These are phyloP conservation scores for Imleria badia DNA, from an alignment of 768 basidiomycete species.

Conservation along the genomic window DNA sequence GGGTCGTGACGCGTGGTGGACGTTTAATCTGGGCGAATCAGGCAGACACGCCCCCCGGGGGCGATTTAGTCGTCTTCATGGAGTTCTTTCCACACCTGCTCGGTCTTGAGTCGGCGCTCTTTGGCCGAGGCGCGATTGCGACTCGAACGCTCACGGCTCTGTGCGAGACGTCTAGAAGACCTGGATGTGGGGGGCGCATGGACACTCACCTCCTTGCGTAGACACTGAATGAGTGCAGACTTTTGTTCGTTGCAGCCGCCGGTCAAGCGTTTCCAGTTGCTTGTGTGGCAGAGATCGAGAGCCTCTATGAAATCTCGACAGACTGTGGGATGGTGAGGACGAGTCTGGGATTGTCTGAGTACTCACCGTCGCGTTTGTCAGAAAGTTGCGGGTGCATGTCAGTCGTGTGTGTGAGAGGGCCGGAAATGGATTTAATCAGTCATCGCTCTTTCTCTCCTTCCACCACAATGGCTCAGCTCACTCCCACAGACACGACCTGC, in stretches of 20 bases:
- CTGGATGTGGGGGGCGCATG: neutral
- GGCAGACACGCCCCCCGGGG: neutral
- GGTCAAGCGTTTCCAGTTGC: slow-evolving; percentile 60
- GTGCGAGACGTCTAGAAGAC: slow-evolving; percentile 5
- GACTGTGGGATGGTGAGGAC: slow-evolving; percentile 38
- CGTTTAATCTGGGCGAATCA: neutral
- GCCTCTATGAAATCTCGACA: slow-evolving; percentile 80
- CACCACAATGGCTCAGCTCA: slow-evolving; percentile 41
- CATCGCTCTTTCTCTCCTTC: slow-evolving; percentile 5
- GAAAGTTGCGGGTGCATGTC: slow-evolving; percentile 72
- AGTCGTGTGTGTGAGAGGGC: slow-evolving; percentile 1
- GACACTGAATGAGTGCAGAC: slow-evolving; percentile 64
- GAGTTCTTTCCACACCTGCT: slow-evolving; percentile 62
- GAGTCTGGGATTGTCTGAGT: neutral
- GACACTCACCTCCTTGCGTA: slow-evolving; percentile 62
- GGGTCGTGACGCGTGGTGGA: neutral
- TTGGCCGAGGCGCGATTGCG: slow-evolving; percentile 63
- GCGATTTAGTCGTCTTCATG: slow-evolving; percentile 42
- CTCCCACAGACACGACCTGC: slow-evolving; percentile 50
- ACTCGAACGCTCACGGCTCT: slow-evolving; percentile 61
- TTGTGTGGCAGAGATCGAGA: slow-evolving; percentile 66
- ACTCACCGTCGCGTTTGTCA: slow-evolving; percentile 58
- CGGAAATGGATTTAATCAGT: slow-evolving; percentile 12
- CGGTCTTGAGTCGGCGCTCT: slow-evolving; percentile 51
- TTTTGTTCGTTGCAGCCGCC: slow-evolving; percentile 73